Evolutionary conservation across 768 basidiomycete species (phyloP), one percentile per base, ranked within the genome.

Genomic region (Hypsizygus marmoreus): DNA sequence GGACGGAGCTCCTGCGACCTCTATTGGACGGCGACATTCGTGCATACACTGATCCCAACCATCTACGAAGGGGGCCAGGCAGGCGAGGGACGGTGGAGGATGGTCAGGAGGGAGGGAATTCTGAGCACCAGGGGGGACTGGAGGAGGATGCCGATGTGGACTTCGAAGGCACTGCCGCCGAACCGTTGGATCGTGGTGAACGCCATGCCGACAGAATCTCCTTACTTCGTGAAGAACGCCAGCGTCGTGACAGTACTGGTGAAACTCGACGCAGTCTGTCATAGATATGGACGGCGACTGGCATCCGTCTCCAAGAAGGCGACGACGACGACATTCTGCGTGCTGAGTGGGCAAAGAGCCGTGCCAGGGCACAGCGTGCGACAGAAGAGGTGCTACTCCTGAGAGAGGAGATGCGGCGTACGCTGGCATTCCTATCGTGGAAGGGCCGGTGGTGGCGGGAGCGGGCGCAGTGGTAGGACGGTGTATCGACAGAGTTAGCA

Each of bases 401-500:
- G 4, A 40, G 40, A 4, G 62, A 65, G 42, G 66, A 68, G 43
- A 68, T 67, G 67, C 35, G 58, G 1, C 48, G 63, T 0, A 28
- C 45, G 0, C 3, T 58, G 2, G 39, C 16, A 6, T 67, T 50
- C 13, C 13, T 10, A 16, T 8, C 7, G 8, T 50, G 51, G 51
- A 46, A 45, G 28, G 36, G 45, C 1, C 0, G 6, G 2, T 53
- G 45, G 51, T 55, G 56, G 56, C 12, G n/a, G 5, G 13, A 25
- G 9, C 38, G 28, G 23, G 38, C 9, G n/a, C n/a, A n/a, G n/a
- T n/a, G n/a, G n/a, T n/a, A n/a, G n/a, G n/a, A n/a, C n/a, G n/a
- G n/a, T n/a, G n/a, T n/a, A n/a, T n/a, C n/a, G n/a, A n/a, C n/a
- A n/a, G n/a, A n/a, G n/a, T n/a, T n/a, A n/a, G n/a, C n/a, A n/a